These are phyloP conservation scores for Apium graveolens DNA, from an alignment of 129 eudicot species.

Conservation along the genomic window DNA sequence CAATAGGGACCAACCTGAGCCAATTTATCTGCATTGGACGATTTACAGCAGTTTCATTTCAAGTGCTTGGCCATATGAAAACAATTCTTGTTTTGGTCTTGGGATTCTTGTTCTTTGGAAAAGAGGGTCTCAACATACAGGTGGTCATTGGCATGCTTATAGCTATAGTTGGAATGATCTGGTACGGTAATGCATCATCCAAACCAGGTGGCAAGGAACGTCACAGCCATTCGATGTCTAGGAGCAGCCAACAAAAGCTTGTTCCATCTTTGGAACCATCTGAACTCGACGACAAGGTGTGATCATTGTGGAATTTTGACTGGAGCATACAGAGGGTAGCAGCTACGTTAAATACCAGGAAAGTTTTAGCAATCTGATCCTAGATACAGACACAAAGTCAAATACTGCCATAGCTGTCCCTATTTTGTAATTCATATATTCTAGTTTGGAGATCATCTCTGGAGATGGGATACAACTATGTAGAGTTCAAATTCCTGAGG, in stretches of 20 bases:
- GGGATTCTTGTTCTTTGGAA: constrained; percentile 79
- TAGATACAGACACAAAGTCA: constrained; percentile 14
- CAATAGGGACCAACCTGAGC: constrained; percentile 85
- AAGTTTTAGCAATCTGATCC: constrained; percentile 15
- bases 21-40: constrained; percentile 91
- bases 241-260: constrained; percentile 40
- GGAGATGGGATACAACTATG: constrained; percentile 6
- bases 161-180: constrained; percentile 76
- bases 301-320: constrained; percentile 13
- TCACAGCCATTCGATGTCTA: constrained; percentile 43
- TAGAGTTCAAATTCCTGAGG: not conserved
- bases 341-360: constrained; percentile 2
- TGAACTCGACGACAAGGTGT: constrained; percentile 49
- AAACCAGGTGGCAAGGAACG: constrained; percentile 93
- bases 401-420: not conserved
- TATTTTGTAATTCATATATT: constrained; percentile 23
- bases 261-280: constrained; percentile 37
- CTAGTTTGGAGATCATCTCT: not conserved
- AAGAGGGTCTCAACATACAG: constrained; percentile 73
- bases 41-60: constrained; percentile 91
- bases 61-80: constrained; percentile 93
- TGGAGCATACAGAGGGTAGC: constrained; percentile 23
- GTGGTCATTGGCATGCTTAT: constrained; percentile 85
- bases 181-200: constrained; percentile 88
- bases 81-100: constrained; percentile 76